phyloP scores from a whole-genome alignment of 2,329 filamentous ascomycete genomes.

The Zasmidium cellare region DNA sequence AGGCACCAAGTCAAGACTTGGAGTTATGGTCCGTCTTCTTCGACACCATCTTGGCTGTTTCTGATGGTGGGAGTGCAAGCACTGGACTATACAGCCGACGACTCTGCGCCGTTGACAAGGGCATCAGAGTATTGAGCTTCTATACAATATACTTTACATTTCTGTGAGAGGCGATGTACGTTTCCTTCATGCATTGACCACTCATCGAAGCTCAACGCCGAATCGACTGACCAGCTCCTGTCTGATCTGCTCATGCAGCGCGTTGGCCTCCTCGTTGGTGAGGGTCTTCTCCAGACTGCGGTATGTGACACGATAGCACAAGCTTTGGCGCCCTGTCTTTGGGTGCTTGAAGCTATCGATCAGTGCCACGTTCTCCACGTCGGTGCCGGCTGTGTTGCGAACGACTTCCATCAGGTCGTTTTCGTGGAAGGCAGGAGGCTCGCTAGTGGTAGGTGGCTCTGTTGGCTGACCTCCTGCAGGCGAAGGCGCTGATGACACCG shows the following conservation, averaged over 20 bases:
- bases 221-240: conserved; percentile 66
- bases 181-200: no score
- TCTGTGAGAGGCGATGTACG: no score
- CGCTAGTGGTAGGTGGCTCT: conserved; percentile 35
- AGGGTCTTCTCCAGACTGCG: conserved; percentile 87
- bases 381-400: conserved; percentile 75
- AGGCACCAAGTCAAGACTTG: no score
- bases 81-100: no score
- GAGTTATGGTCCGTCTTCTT: no score
- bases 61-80: no score
- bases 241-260: conserved; percentile 69
- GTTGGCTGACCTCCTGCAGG: conserved; percentile 37
- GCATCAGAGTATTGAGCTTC: no score
- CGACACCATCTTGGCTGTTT: no score
- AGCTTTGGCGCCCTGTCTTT: conserved; percentile 75
- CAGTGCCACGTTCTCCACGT: conserved; percentile 82
- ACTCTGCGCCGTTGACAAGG: no score
- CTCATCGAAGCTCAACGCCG: conserved; percentile 74
- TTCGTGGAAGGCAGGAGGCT: conserved; percentile 68
- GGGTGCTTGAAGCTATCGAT: conserved; percentile 88
- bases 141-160: no score
- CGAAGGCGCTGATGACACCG: conserved; percentile 33
- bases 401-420: conserved; percentile 98
- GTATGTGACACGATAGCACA: conserved; percentile 94
- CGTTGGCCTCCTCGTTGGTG: conserved; percentile 78